A percentile compares a stretch with the other conserved stretches of the same genome.
These are phyloP conservation scores for Beauveria sp. DNA, from an alignment of 2,329 filamentous ascomycete genomes.

Conservation along the genomic window DNA sequence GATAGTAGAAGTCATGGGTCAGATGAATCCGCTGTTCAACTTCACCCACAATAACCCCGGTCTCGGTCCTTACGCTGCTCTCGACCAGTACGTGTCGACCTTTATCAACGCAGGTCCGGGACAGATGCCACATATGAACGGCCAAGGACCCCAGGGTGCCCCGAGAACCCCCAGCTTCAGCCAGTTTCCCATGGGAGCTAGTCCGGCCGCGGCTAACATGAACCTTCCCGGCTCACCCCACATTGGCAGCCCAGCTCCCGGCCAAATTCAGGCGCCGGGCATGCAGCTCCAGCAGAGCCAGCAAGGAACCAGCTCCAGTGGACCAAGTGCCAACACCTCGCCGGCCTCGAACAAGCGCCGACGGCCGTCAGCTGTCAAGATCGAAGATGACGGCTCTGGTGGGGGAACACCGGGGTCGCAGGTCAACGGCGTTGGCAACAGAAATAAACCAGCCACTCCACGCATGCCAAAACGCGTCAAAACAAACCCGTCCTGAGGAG, in stretches of 20 bases:
- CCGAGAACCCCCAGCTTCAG: conserved; percentile 48
- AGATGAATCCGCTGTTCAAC: conserved; percentile 57
- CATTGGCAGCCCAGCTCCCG: conserved; percentile 50
- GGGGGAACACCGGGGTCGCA: conserved; percentile 42
- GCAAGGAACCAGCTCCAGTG: conserved; percentile 59
- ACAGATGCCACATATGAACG: conserved; percentile 31
- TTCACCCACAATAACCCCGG: conserved; percentile 48
- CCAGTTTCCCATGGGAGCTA: conserved; percentile 52
- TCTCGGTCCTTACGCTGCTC: conserved; percentile 48
- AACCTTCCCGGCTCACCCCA: conserved; percentile 56
- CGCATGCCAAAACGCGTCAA: conserved; percentile 50
- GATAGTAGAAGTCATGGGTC: conserved; percentile 59
- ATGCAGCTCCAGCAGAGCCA: conserved; percentile 63
- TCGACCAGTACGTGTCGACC: conserved; percentile 51
- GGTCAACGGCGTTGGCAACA: conserved; percentile 43
- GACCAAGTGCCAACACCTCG: conserved; percentile 60
- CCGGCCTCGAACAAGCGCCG: conserved; percentile 53
- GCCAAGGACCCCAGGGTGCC: conserved; percentile 39
- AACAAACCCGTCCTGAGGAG: conserved; percentile 31
- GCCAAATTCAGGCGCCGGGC: conserved; percentile 54
- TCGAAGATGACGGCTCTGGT: conserved; percentile 44
- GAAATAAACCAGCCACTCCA: conserved; percentile 48
- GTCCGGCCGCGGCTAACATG: conserved; percentile 52
- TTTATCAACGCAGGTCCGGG: conserved; percentile 34
- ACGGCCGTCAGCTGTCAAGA: conserved; percentile 49